phyloP scores from a whole-genome alignment of 257 asterid species.

The Nicotiana tabacum region DNA sequence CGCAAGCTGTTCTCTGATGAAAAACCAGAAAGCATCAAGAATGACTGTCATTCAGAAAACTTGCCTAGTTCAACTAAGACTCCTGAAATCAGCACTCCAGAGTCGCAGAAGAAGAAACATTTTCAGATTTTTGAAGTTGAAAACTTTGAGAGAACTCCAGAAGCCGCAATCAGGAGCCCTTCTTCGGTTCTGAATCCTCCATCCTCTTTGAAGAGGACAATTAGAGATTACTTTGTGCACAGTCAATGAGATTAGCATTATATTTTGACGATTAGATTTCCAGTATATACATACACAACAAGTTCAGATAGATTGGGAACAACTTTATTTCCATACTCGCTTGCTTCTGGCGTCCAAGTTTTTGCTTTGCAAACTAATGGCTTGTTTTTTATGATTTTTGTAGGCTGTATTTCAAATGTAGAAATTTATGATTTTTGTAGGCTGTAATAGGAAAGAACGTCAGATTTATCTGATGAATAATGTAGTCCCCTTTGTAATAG shows the following conservation, averaged over 20 bases:
- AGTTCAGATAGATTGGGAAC: neutral
- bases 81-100: conserved; percentile 53
- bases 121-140: conserved; percentile 29
- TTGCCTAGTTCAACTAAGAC: neutral
- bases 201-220: conserved; percentile 63
- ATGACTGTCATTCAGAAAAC: neutral
- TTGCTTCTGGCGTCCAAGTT: neutral
- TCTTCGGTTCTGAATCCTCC: conserved; percentile 79
- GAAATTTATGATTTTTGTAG: neutral
- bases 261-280: neutral
- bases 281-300: neutral
- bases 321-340: neutral
- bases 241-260: neutral
- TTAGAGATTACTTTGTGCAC: conserved; percentile 52
- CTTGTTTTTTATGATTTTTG: neutral
- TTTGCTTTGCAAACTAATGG: neutral
- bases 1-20: conserved; percentile 57
- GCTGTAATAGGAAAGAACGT: neutral
- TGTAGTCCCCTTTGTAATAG: no score
- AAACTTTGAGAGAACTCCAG: conserved; percentile 40
- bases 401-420: neutral
- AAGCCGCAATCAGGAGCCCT: conserved; percentile 62
- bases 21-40: conserved; percentile 16
- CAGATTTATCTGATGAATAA: no score
- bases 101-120: conserved; percentile 41